These are phyloP conservation scores for Boletus subparvulus DNA, from an alignment of 768 basidiomycete species.

Conservation along the genomic window DNA sequence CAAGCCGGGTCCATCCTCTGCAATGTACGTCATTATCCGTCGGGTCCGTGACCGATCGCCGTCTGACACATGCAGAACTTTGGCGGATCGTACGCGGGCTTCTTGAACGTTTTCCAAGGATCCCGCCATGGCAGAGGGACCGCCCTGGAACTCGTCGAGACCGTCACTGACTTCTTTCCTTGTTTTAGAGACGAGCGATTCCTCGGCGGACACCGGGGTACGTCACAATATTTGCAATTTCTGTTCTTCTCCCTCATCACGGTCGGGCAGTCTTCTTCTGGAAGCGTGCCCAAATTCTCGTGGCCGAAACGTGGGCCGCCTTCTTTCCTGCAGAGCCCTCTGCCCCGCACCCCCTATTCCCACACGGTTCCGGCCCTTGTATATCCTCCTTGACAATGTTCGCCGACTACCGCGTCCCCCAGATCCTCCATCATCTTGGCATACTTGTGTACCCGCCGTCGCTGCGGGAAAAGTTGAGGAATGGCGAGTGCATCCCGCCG, in stretches of 20 bases:
- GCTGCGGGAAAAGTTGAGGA: conserved; percentile 51
- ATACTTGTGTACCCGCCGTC: conserved; percentile 70
- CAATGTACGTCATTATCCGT: conserved; percentile 45
- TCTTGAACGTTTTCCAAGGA: conserved; percentile 61
- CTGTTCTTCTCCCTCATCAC: background rate
- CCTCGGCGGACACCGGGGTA: conserved; percentile 61
- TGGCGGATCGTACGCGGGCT: conserved; percentile 67
- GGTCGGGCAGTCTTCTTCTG: conserved; percentile 64
- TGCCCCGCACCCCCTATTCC: conserved; percentile 70
- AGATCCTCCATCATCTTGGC: conserved; percentile 81
- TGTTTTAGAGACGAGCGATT: conserved; percentile 70
- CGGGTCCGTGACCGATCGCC: conserved; percentile 9
- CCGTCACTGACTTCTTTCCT: conserved; percentile 69
- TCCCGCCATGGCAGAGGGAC: conserved; percentile 56
- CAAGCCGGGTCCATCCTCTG: conserved; percentile 73
- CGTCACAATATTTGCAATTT: background rate
- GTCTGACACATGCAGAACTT: conserved; percentile 46
- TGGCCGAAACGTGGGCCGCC: conserved; percentile 91
- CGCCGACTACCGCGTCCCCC: conserved; percentile 90
- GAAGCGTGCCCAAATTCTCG: conserved; percentile 90
- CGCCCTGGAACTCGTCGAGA: conserved; percentile 69
- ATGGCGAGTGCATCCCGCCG: conserved; percentile 44
- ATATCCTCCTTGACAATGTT: conserved; percentile 88
- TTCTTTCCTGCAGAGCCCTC: conserved; percentile 63
- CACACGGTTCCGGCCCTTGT: conserved; percentile 49